Base-by-base conservation (phyloP, 202 grass and related monocot genomes). In the Dendrocalamus latiflorus region DNA sequence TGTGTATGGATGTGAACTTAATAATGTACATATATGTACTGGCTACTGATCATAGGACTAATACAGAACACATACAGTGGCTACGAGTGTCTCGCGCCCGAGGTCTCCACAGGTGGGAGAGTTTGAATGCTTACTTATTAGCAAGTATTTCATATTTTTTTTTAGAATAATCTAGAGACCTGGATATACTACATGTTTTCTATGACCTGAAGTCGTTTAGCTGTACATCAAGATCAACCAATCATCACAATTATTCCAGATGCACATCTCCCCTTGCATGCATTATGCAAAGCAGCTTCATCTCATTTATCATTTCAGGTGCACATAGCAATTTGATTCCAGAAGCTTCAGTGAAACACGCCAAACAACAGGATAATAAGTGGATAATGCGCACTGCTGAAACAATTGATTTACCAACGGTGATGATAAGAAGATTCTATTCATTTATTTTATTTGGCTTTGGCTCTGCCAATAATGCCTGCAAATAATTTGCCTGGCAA, bases 31-130 rank as follows among this genome's bases (percentile, higher is more conserved):
- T 33, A 0, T 33, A 0, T 33, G 33, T 4, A 33, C 33, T 33
- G 4, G 0, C 4, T 33, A 33, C 4, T 33, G 33, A 33, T 33
- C 33, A 33, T 33, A 4, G 33, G 33, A 33, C 33, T 33, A 33
- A 0, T 33, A 33, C 0, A 33, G 33, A 33, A 33, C 0, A 33
- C 4, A 33, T 33, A 33, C 4, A 0, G 0, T 33, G 33, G 0
- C 33, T 33, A 33, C 4, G 4, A 0, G 4, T 33, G 33, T 33
- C 4, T 33, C 33, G 33, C 0, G 33, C 33, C 33, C 33, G 4
- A 33, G 33, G 33, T 33, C 33, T 0, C 0, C 33, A 33, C 33
- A 33, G 4, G 33, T 33, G 33, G 33, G 33, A 33, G 10, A 39
- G 33, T 56, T 38, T 8, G 6, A 54, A 22, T 74, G 49, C 7